A percentile compares a stretch with the other conserved stretches of the same genome.
Conservation (phyloP, 129 eudicot species). For the Daucus carota region DNA sequence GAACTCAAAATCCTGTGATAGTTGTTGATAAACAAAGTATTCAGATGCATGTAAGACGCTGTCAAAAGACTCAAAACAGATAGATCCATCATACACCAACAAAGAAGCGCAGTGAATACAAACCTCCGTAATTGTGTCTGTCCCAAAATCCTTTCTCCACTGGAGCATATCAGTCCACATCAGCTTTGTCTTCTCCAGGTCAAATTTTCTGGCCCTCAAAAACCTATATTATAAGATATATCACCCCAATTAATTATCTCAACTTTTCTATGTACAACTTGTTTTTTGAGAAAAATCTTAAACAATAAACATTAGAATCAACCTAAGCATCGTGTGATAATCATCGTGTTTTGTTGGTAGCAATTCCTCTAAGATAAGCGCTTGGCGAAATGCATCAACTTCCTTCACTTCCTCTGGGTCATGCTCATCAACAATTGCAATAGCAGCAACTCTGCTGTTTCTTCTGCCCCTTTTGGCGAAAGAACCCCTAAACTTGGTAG, state of each 20-base stretch:
- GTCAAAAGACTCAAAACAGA: not conserved
- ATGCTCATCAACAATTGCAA: constrained; percentile 70
- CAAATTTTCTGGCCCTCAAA: constrained; percentile 59
- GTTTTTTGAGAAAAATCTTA: not conserved
- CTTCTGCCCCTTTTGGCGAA: constrained; percentile 63
- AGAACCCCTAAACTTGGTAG: constrained; percentile 70
- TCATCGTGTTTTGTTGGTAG: constrained; percentile 88
- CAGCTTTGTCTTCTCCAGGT: constrained; percentile 42
- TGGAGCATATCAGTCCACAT: constrained; percentile 70
- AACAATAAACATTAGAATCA: not conserved
- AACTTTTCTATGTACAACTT: not conserved
- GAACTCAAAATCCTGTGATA: constrained; percentile 39
- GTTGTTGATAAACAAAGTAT: not conserved
- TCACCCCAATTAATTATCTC: not conserved
- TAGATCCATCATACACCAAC: not conserved
- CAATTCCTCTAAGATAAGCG: constrained; percentile 68
- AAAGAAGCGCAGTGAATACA: not conserved
- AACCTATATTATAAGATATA: constrained; percentile 29
- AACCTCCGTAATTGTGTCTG: constrained; percentile 48
- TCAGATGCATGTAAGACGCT: not conserved
- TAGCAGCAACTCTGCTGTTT: constrained; percentile 55
- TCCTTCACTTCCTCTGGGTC: constrained; percentile 80
- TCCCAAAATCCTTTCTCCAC: constrained; percentile 59
- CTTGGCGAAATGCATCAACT: constrained; percentile 89
- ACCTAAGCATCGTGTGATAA: constrained; percentile 88